Evolutionary conservation across 148 eudicot species (phyloP), one percentile per base, ranked within the genome.

Genomic region (Camellia granthamiana): DNA sequence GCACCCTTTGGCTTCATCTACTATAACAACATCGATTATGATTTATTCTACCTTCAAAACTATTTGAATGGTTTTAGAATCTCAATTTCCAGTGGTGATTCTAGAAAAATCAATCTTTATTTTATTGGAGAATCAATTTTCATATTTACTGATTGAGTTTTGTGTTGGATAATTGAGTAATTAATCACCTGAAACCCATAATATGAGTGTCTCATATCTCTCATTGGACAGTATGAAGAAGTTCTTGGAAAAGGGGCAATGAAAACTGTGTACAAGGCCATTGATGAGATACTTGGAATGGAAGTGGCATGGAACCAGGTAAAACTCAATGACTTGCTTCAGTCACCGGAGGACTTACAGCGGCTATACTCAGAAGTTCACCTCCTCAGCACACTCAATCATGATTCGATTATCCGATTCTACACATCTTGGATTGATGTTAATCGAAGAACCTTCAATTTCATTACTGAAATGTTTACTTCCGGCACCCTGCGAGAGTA

Each of bases 231-330:
- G 98, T 91, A 88, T 49, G 84, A 81, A 77, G 97, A 94, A 52
- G 66, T 89, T 64, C 91, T 95, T 77, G 98, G 98, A 13, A 93
- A 90, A 87, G 98, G 98, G 81, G 92, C 98, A 58, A 87, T 80
- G 88, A 95, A 95, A 84, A 95, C 83, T 6, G 98, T 95, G 41
- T 93, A 93, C 77, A 87, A 86, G 78, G 98, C 98, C 11, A 83
- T 87, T 54, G 90, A 87, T 79, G 90, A 87, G 73, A 74, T 70
- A 44, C 83, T 87, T 19, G 90, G 88, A 46, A 85, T 87, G 84
- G 90, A 87, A 79, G 90, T 87, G 72, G 90, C 90, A 38, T 87
- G 90, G 90, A 85, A 78, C 77, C 88, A 85, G 82, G 80, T 87
- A 9, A 81, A 81, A 65, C 86, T 87, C 51, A 64, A 78, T 38